These are phyloP conservation scores for Tulasnella sp. DNA, from an alignment of 768 basidiomycete species.

Conservation along the genomic window DNA sequence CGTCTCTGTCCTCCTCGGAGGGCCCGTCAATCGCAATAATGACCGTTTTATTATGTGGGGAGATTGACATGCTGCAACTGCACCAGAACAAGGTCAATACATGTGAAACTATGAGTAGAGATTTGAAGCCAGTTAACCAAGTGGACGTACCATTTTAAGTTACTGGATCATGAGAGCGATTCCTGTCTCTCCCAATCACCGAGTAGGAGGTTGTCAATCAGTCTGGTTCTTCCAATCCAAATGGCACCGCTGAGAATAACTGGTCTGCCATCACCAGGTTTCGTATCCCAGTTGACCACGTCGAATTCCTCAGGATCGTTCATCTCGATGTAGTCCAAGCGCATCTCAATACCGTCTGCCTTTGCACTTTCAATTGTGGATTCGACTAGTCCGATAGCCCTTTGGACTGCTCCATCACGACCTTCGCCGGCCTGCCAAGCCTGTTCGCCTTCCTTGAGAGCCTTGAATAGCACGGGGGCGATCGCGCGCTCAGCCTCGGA, in stretches of 20 bases:
- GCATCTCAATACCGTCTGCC: constrained; percentile 20
- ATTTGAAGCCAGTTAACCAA: too few species aligned
- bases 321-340: constrained; percentile 76
- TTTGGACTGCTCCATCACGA: constrained; percentile 29
- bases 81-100: too few species aligned
- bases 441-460: constrained; percentile 44
- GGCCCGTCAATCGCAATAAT: too few species aligned
- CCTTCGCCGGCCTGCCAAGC: constrained; percentile 40
- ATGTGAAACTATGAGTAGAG: too few species aligned
- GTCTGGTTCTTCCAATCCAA: constrained; percentile 70
- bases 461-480: constrained; percentile 53
- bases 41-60: too few species aligned
- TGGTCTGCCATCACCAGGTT: constrained; percentile 24
- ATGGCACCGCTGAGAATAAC: constrained; percentile 78
- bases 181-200: too few species aligned
- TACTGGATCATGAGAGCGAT: too few species aligned
- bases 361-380: constrained; percentile 20
- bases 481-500: constrained; percentile 44
- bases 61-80: too few species aligned
- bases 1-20: too few species aligned
- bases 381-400: constrained; percentile 18
- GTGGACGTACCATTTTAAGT: too few species aligned
- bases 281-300: constrained; percentile 30
- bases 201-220: constrained; percentile 87
- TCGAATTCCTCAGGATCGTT: constrained; percentile 72